Percentiles rank a stretch among this genome's conserved stretches.
These are phyloP conservation scores for Dactylonectria estremocensis DNA, from an alignment of 2,329 filamentous ascomycete species.

Conservation along the genomic window DNA sequence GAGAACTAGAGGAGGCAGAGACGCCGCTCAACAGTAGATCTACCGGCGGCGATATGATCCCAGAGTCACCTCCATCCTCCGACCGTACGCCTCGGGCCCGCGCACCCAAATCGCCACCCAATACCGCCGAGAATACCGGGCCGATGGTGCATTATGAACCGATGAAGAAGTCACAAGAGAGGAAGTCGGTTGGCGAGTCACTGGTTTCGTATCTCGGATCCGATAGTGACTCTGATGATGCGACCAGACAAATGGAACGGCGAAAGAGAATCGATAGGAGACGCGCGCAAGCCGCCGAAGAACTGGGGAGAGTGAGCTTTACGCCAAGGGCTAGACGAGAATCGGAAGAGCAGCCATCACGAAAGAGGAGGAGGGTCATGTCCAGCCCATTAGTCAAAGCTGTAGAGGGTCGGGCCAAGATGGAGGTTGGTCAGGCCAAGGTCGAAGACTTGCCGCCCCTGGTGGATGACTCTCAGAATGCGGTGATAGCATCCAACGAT, in stretches of 20 bases:
- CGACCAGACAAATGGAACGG: constrained; percentile 52
- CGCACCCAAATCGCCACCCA: constrained; percentile 33
- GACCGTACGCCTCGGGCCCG: constrained; percentile 41
- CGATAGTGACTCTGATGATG: constrained; percentile 56
- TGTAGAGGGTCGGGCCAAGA: neutral
- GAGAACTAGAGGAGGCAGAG: constrained; percentile 38
- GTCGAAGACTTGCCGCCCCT: constrained; percentile 37
- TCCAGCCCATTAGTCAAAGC: constrained; percentile 6
- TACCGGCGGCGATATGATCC: constrained; percentile 52
- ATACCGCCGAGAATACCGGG: constrained; percentile 43
- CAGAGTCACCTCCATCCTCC: constrained; percentile 55
- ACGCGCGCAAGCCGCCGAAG: constrained; percentile 57
- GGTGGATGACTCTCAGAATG: constrained; percentile 47
- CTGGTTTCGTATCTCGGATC: constrained; percentile 45
- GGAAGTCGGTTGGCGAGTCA: constrained; percentile 49
- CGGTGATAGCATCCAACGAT: constrained; percentile 44
- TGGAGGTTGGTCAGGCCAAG: constrained; percentile 17
- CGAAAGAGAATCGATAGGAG: constrained; percentile 56
- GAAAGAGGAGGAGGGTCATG: constrained; percentile 48
- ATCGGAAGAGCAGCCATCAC: constrained; percentile 41
- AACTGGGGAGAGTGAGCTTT: constrained; percentile 60
- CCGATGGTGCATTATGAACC: constrained; percentile 62
- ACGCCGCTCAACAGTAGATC: constrained; percentile 47
- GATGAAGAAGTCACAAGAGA: constrained; percentile 63
- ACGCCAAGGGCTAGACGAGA: constrained; percentile 41